Percentiles rank a stretch among this genome's conserved stretches.
These are phyloP conservation scores for Ceratobasidium sp. DNA, from an alignment of 1,284 basidiomycete genomes.

Conservation along the genomic window DNA sequence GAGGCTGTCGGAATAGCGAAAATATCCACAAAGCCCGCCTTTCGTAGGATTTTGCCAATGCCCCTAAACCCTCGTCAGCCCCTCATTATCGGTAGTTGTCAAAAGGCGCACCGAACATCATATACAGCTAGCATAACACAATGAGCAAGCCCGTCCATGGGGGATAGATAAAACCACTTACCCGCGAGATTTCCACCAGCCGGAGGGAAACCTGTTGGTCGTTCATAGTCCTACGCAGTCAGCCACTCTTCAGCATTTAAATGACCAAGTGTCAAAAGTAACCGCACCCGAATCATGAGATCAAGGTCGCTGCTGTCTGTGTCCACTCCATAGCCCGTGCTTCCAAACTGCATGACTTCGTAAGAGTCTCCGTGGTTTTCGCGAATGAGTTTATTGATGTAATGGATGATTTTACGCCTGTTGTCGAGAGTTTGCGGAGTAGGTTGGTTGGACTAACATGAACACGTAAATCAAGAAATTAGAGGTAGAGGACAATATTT, in stretches of 20 bases:
- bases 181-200: conserved; percentile 54
- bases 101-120: conserved; percentile 56
- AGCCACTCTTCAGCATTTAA: conserved; percentile 12
- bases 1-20: conserved; percentile 58
- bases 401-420: conserved; percentile 49
- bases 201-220: conserved; percentile 59
- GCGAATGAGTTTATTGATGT: conserved; percentile 55
- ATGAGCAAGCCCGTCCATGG: conserved; percentile 11
- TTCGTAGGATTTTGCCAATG: conserved; percentile 52
- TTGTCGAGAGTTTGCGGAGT: conserved; percentile 41
- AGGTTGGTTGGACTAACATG: conserved; percentile 46
- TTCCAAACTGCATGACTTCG: conserved; percentile 64
- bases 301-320: conserved; percentile 64
- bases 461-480: background rate
- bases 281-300: conserved; percentile 65
- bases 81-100: background rate
- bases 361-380: conserved; percentile 59
- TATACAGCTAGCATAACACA: conserved; percentile 58
- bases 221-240: conserved; percentile 59
- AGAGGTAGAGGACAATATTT: background rate
- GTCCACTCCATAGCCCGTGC: conserved; percentile 65
- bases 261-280: background rate
- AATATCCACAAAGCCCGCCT: conserved; percentile 60
- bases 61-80: conserved; percentile 34
- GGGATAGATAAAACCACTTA: conserved; percentile 51